These are phyloP conservation scores for Bruguiera sexangula DNA, from an alignment of 345 rosid species.

Conservation along the genomic window DNA sequence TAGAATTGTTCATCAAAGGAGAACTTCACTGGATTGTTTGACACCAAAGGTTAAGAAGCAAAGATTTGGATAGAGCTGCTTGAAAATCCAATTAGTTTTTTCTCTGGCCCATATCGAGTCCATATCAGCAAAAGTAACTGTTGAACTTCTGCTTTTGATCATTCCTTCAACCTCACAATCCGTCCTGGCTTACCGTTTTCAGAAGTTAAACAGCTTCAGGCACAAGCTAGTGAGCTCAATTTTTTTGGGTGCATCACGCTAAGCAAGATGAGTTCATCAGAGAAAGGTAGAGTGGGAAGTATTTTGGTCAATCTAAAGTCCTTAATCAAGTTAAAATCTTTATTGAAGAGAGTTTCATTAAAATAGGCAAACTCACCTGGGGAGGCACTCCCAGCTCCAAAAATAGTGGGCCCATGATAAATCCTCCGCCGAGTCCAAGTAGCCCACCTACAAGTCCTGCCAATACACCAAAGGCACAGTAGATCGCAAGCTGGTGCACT, in stretches of 20 bases:
- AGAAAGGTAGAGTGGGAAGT: neutral
- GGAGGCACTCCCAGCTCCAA: constrained; percentile 45
- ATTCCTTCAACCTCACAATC: neutral
- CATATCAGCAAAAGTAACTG: neutral
- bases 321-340: no score
- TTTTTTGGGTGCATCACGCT: neutral
- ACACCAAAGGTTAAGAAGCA: neutral
- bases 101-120: neutral
- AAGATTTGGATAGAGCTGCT: neutral
- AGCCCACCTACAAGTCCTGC: constrained; percentile 39
- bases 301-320: no score
- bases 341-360: neutral
- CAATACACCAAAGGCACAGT: constrained; percentile 24
- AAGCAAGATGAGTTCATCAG: neutral
- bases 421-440: constrained; percentile 44
- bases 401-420: constrained; percentile 41
- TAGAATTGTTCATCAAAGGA: no score
- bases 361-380: constrained; percentile 23
- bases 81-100: neutral
- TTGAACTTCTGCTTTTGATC: neutral
- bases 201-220: neutral
- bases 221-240: neutral
- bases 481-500: constrained; percentile 24
- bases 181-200: neutral
- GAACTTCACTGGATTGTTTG: neutral